Percentiles rank a stretch among this genome's conserved stretches.
Evolutionary conservation across 495 filamentous ascomycete genomes (phyloP).

Genomic region (Pyrenula aspistea): DNA sequence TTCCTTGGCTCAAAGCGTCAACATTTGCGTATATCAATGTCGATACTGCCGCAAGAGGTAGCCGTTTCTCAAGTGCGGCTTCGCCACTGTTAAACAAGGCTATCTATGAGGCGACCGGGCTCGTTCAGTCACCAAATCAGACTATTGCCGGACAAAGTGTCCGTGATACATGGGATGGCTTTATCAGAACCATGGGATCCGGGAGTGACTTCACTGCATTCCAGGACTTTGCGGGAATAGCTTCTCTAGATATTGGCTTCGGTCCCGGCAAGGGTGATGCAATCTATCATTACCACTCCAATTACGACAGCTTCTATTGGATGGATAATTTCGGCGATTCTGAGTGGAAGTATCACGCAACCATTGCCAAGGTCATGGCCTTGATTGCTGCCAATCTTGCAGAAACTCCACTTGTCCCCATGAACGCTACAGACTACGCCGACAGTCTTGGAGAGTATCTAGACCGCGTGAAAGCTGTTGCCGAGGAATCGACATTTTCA

Average conservation of each 20-base stretch:
- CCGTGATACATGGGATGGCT: slow-evolving; percentile 43
- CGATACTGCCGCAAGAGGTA: slow-evolving; percentile 47
- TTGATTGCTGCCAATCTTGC: slow-evolving; percentile 32
- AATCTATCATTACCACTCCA: slow-evolving; percentile 68
- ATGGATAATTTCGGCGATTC: slow-evolving; percentile 60
- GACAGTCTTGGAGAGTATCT: slow-evolving; percentile 34
- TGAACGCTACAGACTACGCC: slow-evolving; percentile 38
- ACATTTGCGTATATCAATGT: slow-evolving; percentile 68
- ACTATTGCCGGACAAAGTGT: slow-evolving; percentile 54
- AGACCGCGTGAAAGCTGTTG: slow-evolving; percentile 36
- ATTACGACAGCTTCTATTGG: slow-evolving; percentile 67
- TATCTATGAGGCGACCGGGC: slow-evolving; percentile 53
- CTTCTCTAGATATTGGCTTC: slow-evolving; percentile 53
- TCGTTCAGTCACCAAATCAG: slow-evolving; percentile 70
- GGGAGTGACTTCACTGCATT: slow-evolving; percentile 69
- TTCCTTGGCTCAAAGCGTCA: slow-evolving; percentile 67
- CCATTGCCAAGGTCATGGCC: slow-evolving; percentile 47
- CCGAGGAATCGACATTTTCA: slow-evolving; percentile 13
- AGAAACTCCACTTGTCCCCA: slow-evolving; percentile 32
- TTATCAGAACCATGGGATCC: slow-evolving; percentile 56
- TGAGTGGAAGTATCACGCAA: slow-evolving; percentile 46
- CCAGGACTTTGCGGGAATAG: slow-evolving; percentile 59
- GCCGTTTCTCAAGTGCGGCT: slow-evolving; percentile 32
- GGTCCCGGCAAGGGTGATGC: slow-evolving; percentile 24
- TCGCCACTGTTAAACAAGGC: slow-evolving; percentile 70